Evolutionary conservation across 148 eudicot species (phyloP).

Genomic region (Drosera capensis): DNA sequence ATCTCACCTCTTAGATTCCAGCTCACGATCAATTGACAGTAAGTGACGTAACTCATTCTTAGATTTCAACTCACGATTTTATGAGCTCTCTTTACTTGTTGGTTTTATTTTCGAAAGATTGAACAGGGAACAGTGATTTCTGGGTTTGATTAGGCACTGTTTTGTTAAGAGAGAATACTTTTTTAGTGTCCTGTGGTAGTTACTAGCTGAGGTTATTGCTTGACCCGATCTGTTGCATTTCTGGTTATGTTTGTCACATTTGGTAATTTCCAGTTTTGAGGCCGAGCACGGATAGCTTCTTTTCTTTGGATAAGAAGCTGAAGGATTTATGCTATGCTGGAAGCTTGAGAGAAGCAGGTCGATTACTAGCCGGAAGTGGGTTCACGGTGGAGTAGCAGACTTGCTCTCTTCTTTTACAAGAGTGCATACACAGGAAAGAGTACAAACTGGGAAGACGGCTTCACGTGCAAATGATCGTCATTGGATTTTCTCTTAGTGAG

Average conservation of each 20-base stretch:
- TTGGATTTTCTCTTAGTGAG: slow-evolving; percentile 59
- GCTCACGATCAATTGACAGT: too few species aligned
- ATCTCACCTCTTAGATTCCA: too few species aligned
- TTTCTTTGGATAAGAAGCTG: slow-evolving; percentile 41
- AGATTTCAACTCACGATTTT: too few species aligned
- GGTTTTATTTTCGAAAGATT: too few species aligned
- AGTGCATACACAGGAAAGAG: slow-evolving; percentile 42
- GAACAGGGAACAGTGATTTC: too few species aligned
- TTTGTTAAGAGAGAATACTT: too few species aligned
- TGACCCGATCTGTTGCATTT: background rate
- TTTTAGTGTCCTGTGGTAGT: background rate
- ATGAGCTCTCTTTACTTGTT: too few species aligned
- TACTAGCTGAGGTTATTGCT: background rate
- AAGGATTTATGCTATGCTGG: slow-evolving; percentile 58
- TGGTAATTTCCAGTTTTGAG: slow-evolving; percentile 74
- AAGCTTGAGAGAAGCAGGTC: slow-evolving; percentile 57
- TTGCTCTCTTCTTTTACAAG: slow-evolving; percentile 78
- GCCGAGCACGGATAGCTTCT: slow-evolving; percentile 17
- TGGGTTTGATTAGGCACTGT: too few species aligned
- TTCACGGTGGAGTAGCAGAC: slow-evolving; percentile 29
- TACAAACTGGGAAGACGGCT: slow-evolving; percentile 49
- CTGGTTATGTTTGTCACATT: slow-evolving; percentile 23
- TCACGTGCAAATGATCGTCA: slow-evolving; percentile 58
- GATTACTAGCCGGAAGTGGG: slow-evolving; percentile 36
- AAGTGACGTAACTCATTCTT: too few species aligned